Percentiles rank a stretch among this genome's conserved stretches.
Evolutionary conservation across 768 basidiomycete species (phyloP).

Genomic region (Lactarius hatsudake): DNA sequence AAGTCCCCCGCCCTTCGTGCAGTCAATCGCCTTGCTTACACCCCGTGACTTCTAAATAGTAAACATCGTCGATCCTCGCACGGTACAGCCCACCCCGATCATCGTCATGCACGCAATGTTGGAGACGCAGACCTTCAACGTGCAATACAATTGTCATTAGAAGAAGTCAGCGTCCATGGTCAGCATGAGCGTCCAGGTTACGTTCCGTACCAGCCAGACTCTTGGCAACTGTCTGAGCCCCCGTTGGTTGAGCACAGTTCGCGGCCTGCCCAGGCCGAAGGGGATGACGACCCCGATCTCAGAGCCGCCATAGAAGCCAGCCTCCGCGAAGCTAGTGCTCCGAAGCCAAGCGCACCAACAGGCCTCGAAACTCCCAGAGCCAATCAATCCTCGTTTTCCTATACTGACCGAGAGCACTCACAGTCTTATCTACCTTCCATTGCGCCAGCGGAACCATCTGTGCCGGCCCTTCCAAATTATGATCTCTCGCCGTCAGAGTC

Average conservation of each 20-base stretch:
- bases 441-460: constrained; percentile 40
- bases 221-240: constrained; percentile 66
- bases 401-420: constrained; percentile 39
- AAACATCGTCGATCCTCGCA: constrained; percentile 54
- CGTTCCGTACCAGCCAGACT: constrained; percentile 58
- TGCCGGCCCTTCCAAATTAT: constrained; percentile 64
- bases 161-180: constrained; percentile 59
- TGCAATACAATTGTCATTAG: constrained; percentile 87
- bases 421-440: constrained; percentile 46
- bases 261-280: constrained; percentile 40
- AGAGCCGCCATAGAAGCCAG: constrained; percentile 94
- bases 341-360: constrained; percentile 74
- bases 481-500: constrained; percentile 81
- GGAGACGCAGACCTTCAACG: constrained; percentile 88
- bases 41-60: constrained; percentile 28
- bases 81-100: constrained; percentile 52
- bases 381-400: constrained; percentile 41
- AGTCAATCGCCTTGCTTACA: constrained; percentile 27
- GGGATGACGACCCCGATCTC: constrained; percentile 91
- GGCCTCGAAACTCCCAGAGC: constrained; percentile 50
- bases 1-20: constrained; percentile 28
- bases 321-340: constrained; percentile 77
- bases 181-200: constrained; percentile 57
- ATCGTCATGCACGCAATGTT: constrained; percentile 55
- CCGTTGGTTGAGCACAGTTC: constrained; percentile 49